These are phyloP conservation scores for Cyanidium caldarium DNA, from an alignment of 23 red algal species.

Conservation along the genomic window DNA sequence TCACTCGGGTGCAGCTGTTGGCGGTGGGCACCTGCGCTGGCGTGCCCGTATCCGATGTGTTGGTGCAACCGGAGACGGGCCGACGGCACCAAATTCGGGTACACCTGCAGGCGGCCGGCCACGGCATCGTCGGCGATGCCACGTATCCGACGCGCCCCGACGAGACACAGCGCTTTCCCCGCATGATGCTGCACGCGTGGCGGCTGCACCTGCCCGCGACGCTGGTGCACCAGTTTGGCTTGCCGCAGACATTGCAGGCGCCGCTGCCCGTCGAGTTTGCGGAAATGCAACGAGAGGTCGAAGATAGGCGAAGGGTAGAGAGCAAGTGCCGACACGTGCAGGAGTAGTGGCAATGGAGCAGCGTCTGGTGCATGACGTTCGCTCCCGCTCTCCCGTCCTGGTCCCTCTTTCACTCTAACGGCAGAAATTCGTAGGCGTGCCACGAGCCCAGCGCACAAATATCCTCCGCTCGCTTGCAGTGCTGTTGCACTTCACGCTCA, in stretches of 20 bases:
- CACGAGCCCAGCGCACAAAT: not conserved
- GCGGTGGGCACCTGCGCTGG: conserved; percentile 20
- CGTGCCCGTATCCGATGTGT: conserved; percentile 18
- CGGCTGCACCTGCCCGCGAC: conserved; percentile 5
- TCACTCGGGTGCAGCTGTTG: conserved; percentile 15
- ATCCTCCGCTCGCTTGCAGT: not conserved
- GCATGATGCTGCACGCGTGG: conserved; percentile 87
- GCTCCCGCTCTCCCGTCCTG: no score
- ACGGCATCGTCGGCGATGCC: conserved; percentile 81
- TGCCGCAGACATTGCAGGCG: not conserved
- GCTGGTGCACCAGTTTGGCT: not conserved
- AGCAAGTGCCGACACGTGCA: no score
- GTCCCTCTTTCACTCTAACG: not conserved
- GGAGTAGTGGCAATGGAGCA: no score
- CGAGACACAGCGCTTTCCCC: conserved; percentile 4
- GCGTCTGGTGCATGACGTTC: no score
- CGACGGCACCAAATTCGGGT: conserved; percentile 80
- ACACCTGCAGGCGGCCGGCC: conserved; percentile 23
- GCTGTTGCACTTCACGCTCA: not conserved
- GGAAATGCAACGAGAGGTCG: not conserved
- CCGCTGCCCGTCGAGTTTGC: not conserved
- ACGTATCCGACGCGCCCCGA: conserved; percentile 39
- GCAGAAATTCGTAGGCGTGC: not conserved
- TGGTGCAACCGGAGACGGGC: conserved; percentile 27
- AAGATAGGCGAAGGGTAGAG: no score